Base-by-base conservation (phyloP, 73 alveolate species). In the Stentor roeselii region DNA sequence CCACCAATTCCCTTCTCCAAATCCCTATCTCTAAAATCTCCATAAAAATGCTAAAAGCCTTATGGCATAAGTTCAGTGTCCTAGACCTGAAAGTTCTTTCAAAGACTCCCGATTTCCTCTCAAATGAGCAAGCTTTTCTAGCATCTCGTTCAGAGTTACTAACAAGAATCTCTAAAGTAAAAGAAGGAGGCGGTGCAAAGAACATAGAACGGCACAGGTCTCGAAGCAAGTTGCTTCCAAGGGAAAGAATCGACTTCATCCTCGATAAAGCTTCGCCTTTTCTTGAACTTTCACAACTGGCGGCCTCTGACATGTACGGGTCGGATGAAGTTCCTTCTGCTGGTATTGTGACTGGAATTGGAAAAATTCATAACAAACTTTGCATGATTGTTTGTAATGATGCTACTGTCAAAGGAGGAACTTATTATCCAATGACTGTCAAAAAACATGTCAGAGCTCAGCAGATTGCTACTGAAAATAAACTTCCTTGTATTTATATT, bases 371-470 rank as follows among this genome's bases (percentile, higher is more conserved):
- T 36, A 95, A 95, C 39, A 86, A 91, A 84, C 91, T 88, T 31
- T 92, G 96, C 82, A 88, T 96, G 93, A 91, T 96, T 42, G 98
- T 96, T 3, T 97, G 98, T 38, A 96, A 96, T 78, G 98, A 96
- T 85, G 95, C 98, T 36, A 93, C 98, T 27, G 96, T 95, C 74
- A 91, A 92, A 50, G 99, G 98, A 32, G 99, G 99, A 3, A 90
- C 98, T 41, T 96, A 96, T 84, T 94, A 91, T 83, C 99, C 99
- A 41, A 83, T 95, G 61, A 96, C 99, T 21, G 98, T 96, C 59
- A 96, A 95, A 86, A 96, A 96, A 90, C 99, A 96, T 85, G 60
- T 96, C 41, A 91, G 99, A 89, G 99, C 99, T 0, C 92, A 96
- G 83, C 97, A 96, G 78, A 96, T 96, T 42, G 99, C 99, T 30